Conservation (phyloP, 805 yeast species). For the Ogataea trehalophila region DNA sequence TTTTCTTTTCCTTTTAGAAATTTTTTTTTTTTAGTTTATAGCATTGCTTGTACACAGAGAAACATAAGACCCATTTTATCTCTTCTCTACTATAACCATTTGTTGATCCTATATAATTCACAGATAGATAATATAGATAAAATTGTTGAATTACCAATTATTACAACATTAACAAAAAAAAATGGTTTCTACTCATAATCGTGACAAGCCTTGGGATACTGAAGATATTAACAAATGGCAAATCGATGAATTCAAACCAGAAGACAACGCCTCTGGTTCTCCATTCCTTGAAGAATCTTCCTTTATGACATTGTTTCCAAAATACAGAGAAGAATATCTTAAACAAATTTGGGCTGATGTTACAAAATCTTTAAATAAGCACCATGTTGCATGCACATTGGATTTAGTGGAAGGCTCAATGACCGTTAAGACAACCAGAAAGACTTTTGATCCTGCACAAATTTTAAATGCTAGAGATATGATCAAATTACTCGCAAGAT, state of each 20-base stretch:
- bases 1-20: no score
- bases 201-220: constrained; percentile 98
- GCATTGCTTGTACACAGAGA: no score
- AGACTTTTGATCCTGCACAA: constrained; percentile 91
- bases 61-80: no score
- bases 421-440: constrained; percentile 94
- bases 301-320: constrained; percentile 92
- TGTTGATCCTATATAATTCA: not conserved
- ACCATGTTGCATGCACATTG: constrained; percentile 75
- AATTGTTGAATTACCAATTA: no score
- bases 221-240: constrained; percentile 93
- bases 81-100: no score
- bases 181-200: constrained; percentile 91
- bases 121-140: no score
- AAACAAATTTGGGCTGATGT: constrained; percentile 93
- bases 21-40: no score
- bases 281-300: constrained; percentile 96
- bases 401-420: constrained; percentile 95
- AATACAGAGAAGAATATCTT: constrained; percentile 88
- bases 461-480: constrained; percentile 92
- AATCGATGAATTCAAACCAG: constrained; percentile 81
- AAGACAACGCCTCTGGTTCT: constrained; percentile 79
- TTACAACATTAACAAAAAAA: not conserved
- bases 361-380: constrained; percentile 67
- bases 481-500: constrained; percentile 87